Evolutionary conservation across 208 protist species (phyloP).

Genomic region (Trypanosoma theileri): DNA sequence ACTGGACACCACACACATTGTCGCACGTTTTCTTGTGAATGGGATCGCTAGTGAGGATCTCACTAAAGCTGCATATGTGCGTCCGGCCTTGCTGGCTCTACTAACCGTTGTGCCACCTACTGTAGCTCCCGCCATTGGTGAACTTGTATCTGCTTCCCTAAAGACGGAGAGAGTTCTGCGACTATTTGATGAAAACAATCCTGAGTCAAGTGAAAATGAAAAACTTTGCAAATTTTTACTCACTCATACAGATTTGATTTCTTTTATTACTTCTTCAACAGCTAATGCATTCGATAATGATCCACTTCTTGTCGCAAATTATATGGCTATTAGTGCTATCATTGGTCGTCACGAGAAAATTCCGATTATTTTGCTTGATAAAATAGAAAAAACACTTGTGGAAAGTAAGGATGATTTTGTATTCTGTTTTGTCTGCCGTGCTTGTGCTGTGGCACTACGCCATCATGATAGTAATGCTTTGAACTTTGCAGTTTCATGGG

Average conservation of each 20-base stretch:
- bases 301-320: slow-evolving; percentile 76
- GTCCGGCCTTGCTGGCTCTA: slow-evolving; percentile 16
- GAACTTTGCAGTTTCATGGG: slow-evolving; percentile 46
- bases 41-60: slow-evolving; percentile 24
- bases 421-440: slow-evolving; percentile 60
- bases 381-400: slow-evolving; percentile 35
- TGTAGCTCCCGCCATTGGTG: slow-evolving; percentile 29
- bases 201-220: slow-evolving; percentile 45
- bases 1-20: slow-evolving; percentile 27
- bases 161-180: slow-evolving; percentile 56
- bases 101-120: slow-evolving; percentile 6
- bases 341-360: slow-evolving; percentile 41
- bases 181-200: slow-evolving; percentile 67
- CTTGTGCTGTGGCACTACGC: slow-evolving; percentile 53
- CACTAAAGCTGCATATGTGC: slow-evolving; percentile 23
- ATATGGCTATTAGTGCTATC: slow-evolving; percentile 62
- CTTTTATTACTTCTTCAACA: slow-evolving; percentile 46
- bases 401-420: slow-evolving; percentile 33
- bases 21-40: slow-evolving; percentile 45
- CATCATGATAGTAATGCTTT: slow-evolving; percentile 51
- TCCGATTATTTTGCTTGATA: slow-evolving; percentile 30
- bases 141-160: slow-evolving; percentile 39
- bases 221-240: slow-evolving; percentile 41
- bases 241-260: slow-evolving; percentile 41
- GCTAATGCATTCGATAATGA: slow-evolving; percentile 47